Base-by-base conservation (phyloP, 2,329 filamentous ascomycete genomes). In the Rhinocladiella mackenziei region DNA sequence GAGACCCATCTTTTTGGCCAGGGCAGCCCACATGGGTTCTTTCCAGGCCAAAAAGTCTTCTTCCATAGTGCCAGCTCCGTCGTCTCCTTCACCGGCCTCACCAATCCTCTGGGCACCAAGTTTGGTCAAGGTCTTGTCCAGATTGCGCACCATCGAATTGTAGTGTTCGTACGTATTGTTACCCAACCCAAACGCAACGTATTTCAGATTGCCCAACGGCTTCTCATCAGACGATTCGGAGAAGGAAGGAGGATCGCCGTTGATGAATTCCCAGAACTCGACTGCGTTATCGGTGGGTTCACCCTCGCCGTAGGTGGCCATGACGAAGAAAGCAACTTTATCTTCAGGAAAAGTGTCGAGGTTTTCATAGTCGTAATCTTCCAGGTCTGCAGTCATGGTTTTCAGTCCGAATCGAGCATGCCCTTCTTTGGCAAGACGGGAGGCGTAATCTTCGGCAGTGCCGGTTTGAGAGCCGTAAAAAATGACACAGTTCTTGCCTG, bases 141-240 rank as follows among this genome's bases (percentile, higher is more conserved):
- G 83, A 53, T 91, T 86, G 65, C 91, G 88, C 49, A 98, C 89
- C 88, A 98, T 95, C 39, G 85, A 85, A 73, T 98, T 98, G 77
- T 96, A 98, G 74, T 98, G 92, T 65, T 98, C 92, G 65, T 98
- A 98, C 19, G 92, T 97, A 74, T 97, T 98, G 76, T 98, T 98
- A 56, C 92, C 92, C 28, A 98, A 81, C 61, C 92, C 92, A 60
- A 98, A 98, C 45, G 89, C 79, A 61, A 98, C 89, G 63, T 89
- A 98, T 66, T 89, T 91, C 62, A 98, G 78, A 60, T 87, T 89
- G 39, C 71, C 75, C 42, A 98, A 79, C 37, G 91, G 78, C 51
- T 83, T 77, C 33, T 78, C 77, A 11, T 66, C 65, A 32, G 66
- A 62, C 42, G 65, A 71, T 58, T 81, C 78, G 61, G 89, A 80